phyloP scores from a whole-genome alignment of 2,329 filamentous ascomycete genomes.

The Triangularia setosa region DNA sequence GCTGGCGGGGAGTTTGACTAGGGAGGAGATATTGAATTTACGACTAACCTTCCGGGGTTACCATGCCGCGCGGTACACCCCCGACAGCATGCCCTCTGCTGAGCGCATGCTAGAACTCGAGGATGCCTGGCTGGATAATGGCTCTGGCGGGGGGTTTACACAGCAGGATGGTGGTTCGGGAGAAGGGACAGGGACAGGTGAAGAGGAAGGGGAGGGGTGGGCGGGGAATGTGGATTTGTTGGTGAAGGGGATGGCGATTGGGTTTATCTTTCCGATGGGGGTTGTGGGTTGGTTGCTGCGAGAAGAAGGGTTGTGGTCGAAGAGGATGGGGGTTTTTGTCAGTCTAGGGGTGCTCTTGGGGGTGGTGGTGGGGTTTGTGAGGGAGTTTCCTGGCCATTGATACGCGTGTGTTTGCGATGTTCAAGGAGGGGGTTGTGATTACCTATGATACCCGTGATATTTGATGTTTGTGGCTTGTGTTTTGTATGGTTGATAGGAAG shows the following conservation, averaged over 20 bases:
- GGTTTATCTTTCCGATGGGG: conserved; percentile 92
- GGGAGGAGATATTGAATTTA: conserved; percentile 77
- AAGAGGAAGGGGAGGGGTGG: conserved; percentile 45
- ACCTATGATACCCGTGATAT: not conserved
- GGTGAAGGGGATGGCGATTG: conserved; percentile 81
- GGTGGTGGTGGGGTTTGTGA: conserved; percentile 68
- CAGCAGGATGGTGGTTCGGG: not conserved
- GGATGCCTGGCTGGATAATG: conserved; percentile 84
- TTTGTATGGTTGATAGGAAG: not conserved
- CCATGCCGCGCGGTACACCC: conserved; percentile 75
- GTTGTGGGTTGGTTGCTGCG: conserved; percentile 80
- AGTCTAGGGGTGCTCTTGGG: conserved; percentile 80
- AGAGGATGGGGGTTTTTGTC: conserved; percentile 81
- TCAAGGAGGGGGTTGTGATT: not conserved
- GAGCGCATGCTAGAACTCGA: conserved; percentile 73
- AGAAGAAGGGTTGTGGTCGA: conserved; percentile 83
- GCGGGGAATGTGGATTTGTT: conserved; percentile 64
- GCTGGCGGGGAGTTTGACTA: conserved; percentile 76
- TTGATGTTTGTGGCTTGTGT: not conserved
- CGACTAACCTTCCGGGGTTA: conserved; percentile 86
- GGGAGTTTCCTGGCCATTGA: conserved; percentile 39
- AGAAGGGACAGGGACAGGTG: conserved; percentile 21
- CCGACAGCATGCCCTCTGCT: conserved; percentile 82
- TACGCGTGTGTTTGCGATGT: not conserved
- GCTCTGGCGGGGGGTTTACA: conserved; percentile 31